Evolutionary conservation across 768 basidiomycete genomes (phyloP).

Genomic region (Chalciporus pseudorubinellus): DNA sequence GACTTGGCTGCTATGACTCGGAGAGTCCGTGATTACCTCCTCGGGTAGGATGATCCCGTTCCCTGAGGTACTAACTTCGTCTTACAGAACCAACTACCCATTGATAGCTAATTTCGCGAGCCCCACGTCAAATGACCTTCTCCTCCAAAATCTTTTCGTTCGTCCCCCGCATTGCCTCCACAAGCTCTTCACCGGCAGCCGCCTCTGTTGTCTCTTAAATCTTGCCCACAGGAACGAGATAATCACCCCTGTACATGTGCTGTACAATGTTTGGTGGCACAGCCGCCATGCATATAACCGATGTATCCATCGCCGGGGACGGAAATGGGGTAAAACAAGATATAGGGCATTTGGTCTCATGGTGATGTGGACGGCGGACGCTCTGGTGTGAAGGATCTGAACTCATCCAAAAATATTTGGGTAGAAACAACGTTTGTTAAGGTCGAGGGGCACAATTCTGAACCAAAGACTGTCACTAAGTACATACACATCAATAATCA

Average conservation of each 20-base stretch:
- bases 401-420: too few relatives aligned
- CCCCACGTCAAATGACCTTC: slow-evolving; percentile 17
- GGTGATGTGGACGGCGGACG: slow-evolving; percentile 28
- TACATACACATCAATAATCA: too few relatives aligned
- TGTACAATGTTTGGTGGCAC: slow-evolving; percentile 22
- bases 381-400: too few relatives aligned
- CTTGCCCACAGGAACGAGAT: slow-evolving; percentile 26
- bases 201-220: slow-evolving; percentile 11
- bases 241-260: slow-evolving; percentile 30
- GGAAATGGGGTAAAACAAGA: slow-evolving; percentile 20
- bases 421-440: too few relatives aligned
- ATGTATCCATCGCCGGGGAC: slow-evolving; percentile 17
- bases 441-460: too few relatives aligned
- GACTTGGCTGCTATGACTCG: too few relatives aligned
- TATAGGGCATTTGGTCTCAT: slow-evolving; percentile 14
- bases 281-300: slow-evolving; percentile 32
- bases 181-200: slow-evolving; percentile 22
- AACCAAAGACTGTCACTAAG: too few relatives aligned
- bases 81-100: too few relatives aligned
- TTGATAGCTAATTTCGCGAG: too few relatives aligned
- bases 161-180: slow-evolving; percentile 28
- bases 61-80: too few relatives aligned
- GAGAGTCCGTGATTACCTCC: too few relatives aligned
- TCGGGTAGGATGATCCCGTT: too few relatives aligned
- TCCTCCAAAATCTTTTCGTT: slow-evolving; percentile 27